Evolutionary conservation across 2,329 filamentous ascomycete species (phyloP), one percentile per base, ranked within the genome.

Genomic region (Cladosporium sp.): DNA sequence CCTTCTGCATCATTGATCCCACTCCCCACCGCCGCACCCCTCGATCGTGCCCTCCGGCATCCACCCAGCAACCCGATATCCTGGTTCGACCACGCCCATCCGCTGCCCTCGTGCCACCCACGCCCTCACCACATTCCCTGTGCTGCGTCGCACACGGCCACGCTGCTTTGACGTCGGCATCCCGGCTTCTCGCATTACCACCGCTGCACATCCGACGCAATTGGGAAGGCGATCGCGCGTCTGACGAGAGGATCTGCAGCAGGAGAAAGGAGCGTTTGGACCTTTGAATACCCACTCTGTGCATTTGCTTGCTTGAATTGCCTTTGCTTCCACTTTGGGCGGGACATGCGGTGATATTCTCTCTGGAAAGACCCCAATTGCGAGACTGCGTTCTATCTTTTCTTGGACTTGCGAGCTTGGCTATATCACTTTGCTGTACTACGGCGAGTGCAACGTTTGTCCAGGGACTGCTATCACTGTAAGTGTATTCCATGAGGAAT

Each of bases 301-400:
- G 49, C 57, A 28, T n/a, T n/a, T 18, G 18, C 41, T 63, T 36
- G 34, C 32, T 55, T 15, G 38, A 28, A 24, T 52, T 41, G 21
- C 21, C 55, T 47, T 44, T 12, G 21, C 34, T 54, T 52, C n/a
- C 41, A 47, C 41, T 21, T 47, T 5, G 32, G 34, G 51, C 34
- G 61, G 61, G 61, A 64, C 61, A 64, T 64, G 61, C 61, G 49
- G 49, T 55, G 61, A 57, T 64, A 57, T 54, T 44, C 61, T 64
- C 52, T 34, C 34, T 30, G 26, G 26, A 55, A 30, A 55, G 28
- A 34, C 52, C 41, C 41, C 52, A 55, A 54, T 54, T 32, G 51
- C 51, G 51, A 28, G 28, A 54, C 28, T 54, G 52, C 28, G 32
- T 32, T 47, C n/a, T 47, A 21, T 21, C 3, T 14, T n/a, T 32